Base-by-base conservation (phyloP, 1,284 basidiomycete species). In the Ceratobasidium sp. region DNA sequence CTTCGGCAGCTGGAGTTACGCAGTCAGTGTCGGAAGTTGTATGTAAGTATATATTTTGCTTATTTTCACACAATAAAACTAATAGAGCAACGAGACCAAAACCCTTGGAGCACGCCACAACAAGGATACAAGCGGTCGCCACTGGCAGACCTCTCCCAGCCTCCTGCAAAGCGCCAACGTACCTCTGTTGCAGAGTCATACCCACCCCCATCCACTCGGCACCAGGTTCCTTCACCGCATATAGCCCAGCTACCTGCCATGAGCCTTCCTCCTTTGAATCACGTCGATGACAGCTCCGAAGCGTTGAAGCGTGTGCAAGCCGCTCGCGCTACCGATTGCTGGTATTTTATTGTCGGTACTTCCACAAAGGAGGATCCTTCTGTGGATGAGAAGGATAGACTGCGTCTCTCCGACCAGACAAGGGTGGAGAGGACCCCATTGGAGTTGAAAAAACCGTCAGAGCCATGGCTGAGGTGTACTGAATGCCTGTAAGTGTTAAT, bases 401-500 rank as follows among this genome's bases (percentile, higher is more conserved):
- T 26, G 14, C 57, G 11, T 6, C 2, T 44, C 16, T 8, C 41
- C 13, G 57, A 59, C n/a, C 23, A 23, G 30, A 35, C 55, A 18
- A 59, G 57, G 30, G n/a, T 13, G 2, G n/a, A 43, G 5, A n/a
- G 14, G 21, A 13, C n/a, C 8, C 38, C 41, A 6, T 18, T 59
- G 23, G 57, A 59, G 21, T 41, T 59, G 7, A 11, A 41, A 43
- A 59, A 41, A 26, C 57, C 41, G 11, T 23, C 16, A 9, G 18
- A 18, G 6, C 23, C 38, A 13, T 23, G 9, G 18, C 18, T 59
- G 28, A 5, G 18, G 38, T 59, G 57, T 18, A 59, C 41, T 7
- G 57, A 59, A 26, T 59, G 57, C n/a, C 38, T 44, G 57, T 59
- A 9, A 59, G 57, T 59, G 11, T 23, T 35, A 43, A 38, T 6